Evolutionary conservation across 2,329 filamentous ascomycete genomes (phyloP), one percentile per base, ranked within the genome.

Genomic region (Fusarium veterinarium): DNA sequence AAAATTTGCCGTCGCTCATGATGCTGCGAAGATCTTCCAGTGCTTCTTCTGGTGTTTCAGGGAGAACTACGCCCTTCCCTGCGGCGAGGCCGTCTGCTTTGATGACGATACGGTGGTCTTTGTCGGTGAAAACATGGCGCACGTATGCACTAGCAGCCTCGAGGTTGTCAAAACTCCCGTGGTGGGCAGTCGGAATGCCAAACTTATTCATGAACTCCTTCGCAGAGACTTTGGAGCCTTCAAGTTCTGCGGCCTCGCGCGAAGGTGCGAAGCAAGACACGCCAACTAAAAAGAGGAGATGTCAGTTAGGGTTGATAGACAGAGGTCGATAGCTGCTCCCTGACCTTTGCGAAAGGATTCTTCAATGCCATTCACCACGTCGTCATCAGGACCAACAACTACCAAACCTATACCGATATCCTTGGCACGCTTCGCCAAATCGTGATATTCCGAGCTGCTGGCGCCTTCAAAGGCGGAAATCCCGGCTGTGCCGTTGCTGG

Each of bases 121-220:
- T 23, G 10, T 62, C 16, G 6, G 31, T 40, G 8, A 68, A 68
- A 25, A 91, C 83, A 10, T 80, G 83, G 62, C 92, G 87, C 17
- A 95, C 83, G 76, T 95, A 93, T 71, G 86, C 80, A 56, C 82
- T 83, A 3, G 91, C 91, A 7, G 84, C 79, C 57, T 89, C 86
- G 78, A 91, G 90, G 60, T 87, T 82, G 72, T 83, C 86, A 80
- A 95, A 95, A 80, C 91, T 94, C 74, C 86, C 85, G 79, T 93
- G 94, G 40, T 85, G 85, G 16, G 93, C 93, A 0, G 93, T 95
- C 23, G 92, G 92, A 71, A 95, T 95, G 67, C 85, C 86, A 79
- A 93, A 86, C 48, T 87, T 86, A 77, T 89, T 87, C 93, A 95
- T 95, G 78, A 95, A 95, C 77, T 93, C 91, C 78, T 95, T 95